These are phyloP conservation scores for Termitomyces sp. DNA, from an alignment of 768 basidiomycete species.

Conservation along the genomic window DNA sequence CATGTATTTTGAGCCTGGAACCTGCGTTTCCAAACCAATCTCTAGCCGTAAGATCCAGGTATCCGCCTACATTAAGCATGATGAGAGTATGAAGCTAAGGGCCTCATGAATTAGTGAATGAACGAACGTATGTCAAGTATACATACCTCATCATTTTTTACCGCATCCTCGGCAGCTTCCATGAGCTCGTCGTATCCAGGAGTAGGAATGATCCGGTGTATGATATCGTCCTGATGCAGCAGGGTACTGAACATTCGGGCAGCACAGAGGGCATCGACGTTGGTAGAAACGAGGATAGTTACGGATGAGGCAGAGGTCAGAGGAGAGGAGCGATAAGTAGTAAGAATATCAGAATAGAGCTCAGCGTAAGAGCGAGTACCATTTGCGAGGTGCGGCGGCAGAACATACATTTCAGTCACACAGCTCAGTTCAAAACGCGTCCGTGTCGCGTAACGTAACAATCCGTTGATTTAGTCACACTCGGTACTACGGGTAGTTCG, in stretches of 20 bases:
- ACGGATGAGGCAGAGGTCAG: slow-evolving; percentile 80
- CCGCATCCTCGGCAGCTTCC: slow-evolving; percentile 59
- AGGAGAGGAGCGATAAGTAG: slow-evolving; percentile 67
- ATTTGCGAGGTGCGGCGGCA: slow-evolving; percentile 66
- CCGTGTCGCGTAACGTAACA: slow-evolving; percentile 16
- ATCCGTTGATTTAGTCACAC: slow-evolving; percentile 9
- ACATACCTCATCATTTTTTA: slow-evolving; percentile 63
- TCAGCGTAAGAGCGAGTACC: slow-evolving; percentile 64
- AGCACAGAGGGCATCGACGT: slow-evolving; percentile 91
- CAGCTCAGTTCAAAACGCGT: slow-evolving; percentile 14
- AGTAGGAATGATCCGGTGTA: slow-evolving; percentile 86
- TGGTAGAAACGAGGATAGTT: slow-evolving; percentile 82
- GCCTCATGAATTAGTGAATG: slow-evolving; percentile 1
- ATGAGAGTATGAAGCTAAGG: slow-evolving; percentile 82
- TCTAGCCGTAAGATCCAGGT: slow-evolving; percentile 74
- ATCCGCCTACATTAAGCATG: slow-evolving; percentile 88
- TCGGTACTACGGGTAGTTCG: not conserved
- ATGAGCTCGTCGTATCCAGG: slow-evolving; percentile 81
- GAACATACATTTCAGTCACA: slow-evolving; percentile 50
- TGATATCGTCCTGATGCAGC: slow-evolving; percentile 91
- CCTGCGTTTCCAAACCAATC: slow-evolving; percentile 78
- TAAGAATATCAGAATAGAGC: slow-evolving; percentile 72
- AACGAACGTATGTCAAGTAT: not conserved
- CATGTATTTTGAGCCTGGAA: slow-evolving; percentile 69
- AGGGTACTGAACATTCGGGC: slow-evolving; percentile 86